Base-by-base conservation (phyloP, 495 filamentous ascomycete genomes). In the Tetracladium marchalianum region DNA sequence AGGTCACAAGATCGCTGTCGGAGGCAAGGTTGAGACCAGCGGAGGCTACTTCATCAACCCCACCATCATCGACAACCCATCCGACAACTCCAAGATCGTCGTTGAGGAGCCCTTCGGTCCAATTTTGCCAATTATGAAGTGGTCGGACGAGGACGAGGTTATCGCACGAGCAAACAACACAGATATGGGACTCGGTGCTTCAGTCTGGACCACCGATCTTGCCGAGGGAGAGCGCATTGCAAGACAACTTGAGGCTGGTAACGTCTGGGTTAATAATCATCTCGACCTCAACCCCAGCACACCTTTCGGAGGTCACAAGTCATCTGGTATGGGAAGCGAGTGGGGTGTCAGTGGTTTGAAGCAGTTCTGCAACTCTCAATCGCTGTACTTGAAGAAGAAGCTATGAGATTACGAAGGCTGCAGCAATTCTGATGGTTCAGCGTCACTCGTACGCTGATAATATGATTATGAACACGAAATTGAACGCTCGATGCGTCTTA, bases 41-140 rank as follows among this genome's bases (percentile, higher is more conserved):
- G 34, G 38, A 12, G 55, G 55, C 13, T 78, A 65, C 59, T 78
- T 72, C 57, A 66, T 78, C 50, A 51, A 63, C 13, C 75, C 76
- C 0, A 73, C 72, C 3, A 75, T 81, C 58, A 72, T 81, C 46
- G 71, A 77, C 43, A 74, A 76, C 55, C 75, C 76, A 6, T 69
- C 71, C 1, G 68, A 73, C 34, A 52, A 68, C 37, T 74, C 73
- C 0, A 53, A 62, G 0, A 68, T 79, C 36, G 63, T 72, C 6
- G 52, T 52, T 0, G 66, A 72, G 44, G 72, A 75, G 47, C 61
- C 64, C 0, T 73, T 73, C 43, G 70, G 63, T 8, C 72, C 68
- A 4, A 70, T 75, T 35, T 56, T 75, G 5, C 71, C 72, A 24
- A 52, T 67, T n/a, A 54, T 72, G 43, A 60, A 60, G 5, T 77